These are phyloP conservation scores for Nannochloropsis gaditana DNA, from an alignment of 108 stramenopile species.

Conservation along the genomic window DNA sequence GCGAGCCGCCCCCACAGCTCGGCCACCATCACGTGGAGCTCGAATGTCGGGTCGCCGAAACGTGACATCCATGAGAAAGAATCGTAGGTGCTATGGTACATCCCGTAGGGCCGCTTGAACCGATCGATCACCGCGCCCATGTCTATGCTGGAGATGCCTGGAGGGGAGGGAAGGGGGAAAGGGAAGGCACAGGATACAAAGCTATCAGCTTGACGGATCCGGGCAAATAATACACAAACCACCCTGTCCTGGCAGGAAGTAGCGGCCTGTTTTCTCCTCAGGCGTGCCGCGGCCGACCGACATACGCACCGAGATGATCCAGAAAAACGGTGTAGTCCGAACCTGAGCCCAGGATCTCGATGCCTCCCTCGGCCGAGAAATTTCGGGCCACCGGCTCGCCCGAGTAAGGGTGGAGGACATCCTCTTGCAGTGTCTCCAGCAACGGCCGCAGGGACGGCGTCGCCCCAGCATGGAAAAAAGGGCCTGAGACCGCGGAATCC, in stretches of 20 bases:
- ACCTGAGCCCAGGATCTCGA: slow-evolving; percentile 59
- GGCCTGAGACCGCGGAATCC: slow-evolving; percentile 60
- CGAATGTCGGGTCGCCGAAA: slow-evolving; percentile 53
- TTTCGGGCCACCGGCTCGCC: slow-evolving; percentile 44
- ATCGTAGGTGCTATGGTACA: slow-evolving; percentile 65
- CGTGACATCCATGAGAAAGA: slow-evolving; percentile 55
- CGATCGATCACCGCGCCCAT: slow-evolving; percentile 8
- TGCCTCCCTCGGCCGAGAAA: slow-evolving; percentile 41
- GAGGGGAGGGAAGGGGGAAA: neutral
- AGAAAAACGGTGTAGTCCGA: slow-evolving; percentile 65
- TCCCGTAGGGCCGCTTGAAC: slow-evolving; percentile 55
- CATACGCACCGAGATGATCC: slow-evolving; percentile 54
- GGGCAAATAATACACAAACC: too few relatives aligned
- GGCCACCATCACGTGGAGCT: slow-evolving; percentile 51
- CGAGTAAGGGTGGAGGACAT: slow-evolving; percentile 25
- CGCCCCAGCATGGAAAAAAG: slow-evolving; percentile 45
- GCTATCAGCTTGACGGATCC: too few relatives aligned
- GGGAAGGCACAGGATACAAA: neutral
- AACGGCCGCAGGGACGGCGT: slow-evolving; percentile 53
- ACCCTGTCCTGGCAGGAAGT: too few relatives aligned
- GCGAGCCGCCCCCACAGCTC: slow-evolving; percentile 61
- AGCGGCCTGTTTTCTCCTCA: too few relatives aligned
- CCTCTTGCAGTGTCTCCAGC: slow-evolving; percentile 8
- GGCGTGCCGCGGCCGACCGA: too few relatives aligned
- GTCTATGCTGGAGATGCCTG: slow-evolving; percentile 7